Evolutionary conservation across 345 rosid genomes (phyloP), one percentile per base, ranked within the genome.

Genomic region (Syzygium oleosum): DNA sequence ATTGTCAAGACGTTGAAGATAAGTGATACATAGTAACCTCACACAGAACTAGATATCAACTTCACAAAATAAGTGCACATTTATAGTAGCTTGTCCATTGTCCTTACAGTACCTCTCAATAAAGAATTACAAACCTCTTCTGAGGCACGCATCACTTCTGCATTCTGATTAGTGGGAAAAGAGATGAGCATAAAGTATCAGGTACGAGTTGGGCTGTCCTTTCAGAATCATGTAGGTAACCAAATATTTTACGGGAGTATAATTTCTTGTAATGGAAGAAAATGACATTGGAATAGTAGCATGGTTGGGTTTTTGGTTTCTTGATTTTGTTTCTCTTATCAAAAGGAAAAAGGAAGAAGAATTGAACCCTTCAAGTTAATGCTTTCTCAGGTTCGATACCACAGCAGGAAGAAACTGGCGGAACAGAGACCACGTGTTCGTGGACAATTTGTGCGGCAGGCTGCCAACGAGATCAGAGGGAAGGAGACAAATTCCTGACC

Each of bases 401-500:
- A 94, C 8, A 92, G 95, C 87, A 90, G 94, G 88, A 92, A 94
- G 92, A 91, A 90, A 78, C 89, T 93, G 88, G 95, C 96, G 1
- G 93, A 94, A 84, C 94, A 92, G 85, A 89, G 95, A 85, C 95
- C 96, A 7, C 91, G 94, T 4, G 51, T 93, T 68, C 91, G 92
- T 85, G 95, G 94, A 34, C 96, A 93, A 63, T 94, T 94, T 88
- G 93, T 93, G 31, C 92, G 91, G 46, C 93, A 89, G 88, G 88
- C 52, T 21, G 55, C 41, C 51, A 59, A 59, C 23, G 93, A 86
- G 87, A 89, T 88, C 63, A 89, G 88, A 49, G 90, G 41, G 25
- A 21, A 73, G 80, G 80, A 73, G 80, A 41, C 25, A 73, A 41
- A 34, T 34, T 34, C 80, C 25, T 68, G 80, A 68, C 80, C 80